A percentile compares a stretch with the other conserved stretches of the same genome.
Evolutionary conservation across 805 yeast species (phyloP).

Genomic region (Scheffersomyces stipitis): DNA sequence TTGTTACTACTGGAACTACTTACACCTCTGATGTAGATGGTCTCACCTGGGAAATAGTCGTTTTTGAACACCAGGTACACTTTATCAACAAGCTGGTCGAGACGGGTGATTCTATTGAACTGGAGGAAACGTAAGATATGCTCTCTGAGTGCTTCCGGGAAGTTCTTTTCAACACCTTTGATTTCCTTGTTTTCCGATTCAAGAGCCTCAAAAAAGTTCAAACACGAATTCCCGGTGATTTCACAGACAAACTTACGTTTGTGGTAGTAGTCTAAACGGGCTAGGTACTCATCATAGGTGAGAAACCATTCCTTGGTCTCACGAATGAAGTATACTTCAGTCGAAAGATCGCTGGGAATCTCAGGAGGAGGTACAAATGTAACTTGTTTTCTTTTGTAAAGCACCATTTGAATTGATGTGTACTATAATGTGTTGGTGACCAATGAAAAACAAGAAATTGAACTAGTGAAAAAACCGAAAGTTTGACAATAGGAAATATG

Average conservation of each 20-base stretch:
- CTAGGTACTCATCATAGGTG: slow-evolving; percentile 72
- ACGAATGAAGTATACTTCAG: slow-evolving; percentile 77
- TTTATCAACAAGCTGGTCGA: slow-evolving; percentile 85
- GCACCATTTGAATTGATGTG: too few species aligned
- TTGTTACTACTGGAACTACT: too few species aligned
- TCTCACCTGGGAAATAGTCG: slow-evolving; percentile 91
- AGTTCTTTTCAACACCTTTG: slow-evolving; percentile 68
- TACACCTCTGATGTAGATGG: slow-evolving; percentile 57
- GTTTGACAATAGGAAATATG: too few species aligned
- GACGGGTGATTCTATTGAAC: slow-evolving; percentile 74
- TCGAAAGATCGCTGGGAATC: slow-evolving; percentile 53
- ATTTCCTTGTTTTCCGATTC: slow-evolving; percentile 62
- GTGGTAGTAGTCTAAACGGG: slow-evolving; percentile 69
- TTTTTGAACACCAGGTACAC: slow-evolving; percentile 74
- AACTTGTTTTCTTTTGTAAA: slow-evolving; percentile 73
- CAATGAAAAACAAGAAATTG: too few species aligned
- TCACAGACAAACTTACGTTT: slow-evolving; percentile 89
- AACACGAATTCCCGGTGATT: slow-evolving; percentile 88
- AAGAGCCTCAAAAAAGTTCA: slow-evolving; percentile 87
- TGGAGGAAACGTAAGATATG: slow-evolving; percentile 87
- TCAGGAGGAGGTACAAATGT: slow-evolving; percentile 55
- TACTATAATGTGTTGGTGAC: too few species aligned
- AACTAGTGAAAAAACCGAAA: too few species aligned
- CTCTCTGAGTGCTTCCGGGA: slow-evolving; percentile 89
- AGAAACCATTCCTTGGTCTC: slow-evolving; percentile 89